Evolutionary conservation across 371 early-diverging fungal species (phyloP), one percentile per base, ranked within the genome.

Genomic region (Mucor saturninus): DNA sequence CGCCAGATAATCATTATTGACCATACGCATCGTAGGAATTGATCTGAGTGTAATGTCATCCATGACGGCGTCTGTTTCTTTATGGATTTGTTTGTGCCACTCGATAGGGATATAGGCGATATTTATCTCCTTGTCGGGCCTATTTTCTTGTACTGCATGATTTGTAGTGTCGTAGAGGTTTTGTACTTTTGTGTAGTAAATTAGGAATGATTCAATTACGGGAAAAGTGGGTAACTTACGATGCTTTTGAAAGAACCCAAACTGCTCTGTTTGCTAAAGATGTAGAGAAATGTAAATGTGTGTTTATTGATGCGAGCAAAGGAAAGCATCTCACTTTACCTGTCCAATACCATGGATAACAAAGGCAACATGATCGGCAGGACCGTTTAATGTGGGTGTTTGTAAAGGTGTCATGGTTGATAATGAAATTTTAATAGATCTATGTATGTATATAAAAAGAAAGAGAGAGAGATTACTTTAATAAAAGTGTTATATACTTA

Each of bases 301-400:
- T 21, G 21, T 21, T 0, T 21, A 21, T 21, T 21, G 21, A 21
- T 21, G n/a, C n/a, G 1, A 21, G 21, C 21, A 21, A 1, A 0
- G 21, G 21, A 21, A 21, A 21, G n/a, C 21, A 21, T 21, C 21
- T 21, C 21, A 35, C 6, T 8, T 57, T 67, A 76, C 79, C 64
- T 83, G 79, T n/a, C 89, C 89, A 80, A 89, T 89, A 39, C 89
- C 89, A 68, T 89, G 89, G 40, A 89, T 83, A 9, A 89, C 83
- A 69, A 86, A 87, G 28, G 75, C 72, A 13, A 82, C 62, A 53
- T 81, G 82, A 40, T 79, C 72, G 1, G 76, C 64, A n/a, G 72
- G 64, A 5, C 62, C 68, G 38, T 76, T 65, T 29, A 54, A 62
- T 28, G 52, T 54, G 15, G 60, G 67, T 13, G 69, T 8, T 3